Conservation (phyloP, 176 grass and related monocot species). For the Eleusine indica region DNA sequence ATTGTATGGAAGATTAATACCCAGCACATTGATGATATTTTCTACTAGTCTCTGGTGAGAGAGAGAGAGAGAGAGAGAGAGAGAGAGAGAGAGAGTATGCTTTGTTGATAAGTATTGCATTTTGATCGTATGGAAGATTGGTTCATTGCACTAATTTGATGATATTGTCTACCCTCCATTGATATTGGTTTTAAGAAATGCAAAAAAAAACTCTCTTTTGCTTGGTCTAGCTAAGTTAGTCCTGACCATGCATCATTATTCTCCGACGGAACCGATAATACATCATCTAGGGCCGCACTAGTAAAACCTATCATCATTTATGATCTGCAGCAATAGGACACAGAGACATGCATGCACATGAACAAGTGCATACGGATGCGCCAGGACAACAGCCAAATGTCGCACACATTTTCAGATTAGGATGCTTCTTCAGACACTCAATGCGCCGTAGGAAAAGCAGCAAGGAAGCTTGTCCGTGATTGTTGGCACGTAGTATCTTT, state of each 20-base stretch:
- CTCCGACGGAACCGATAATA: background rate
- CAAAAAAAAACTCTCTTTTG: background rate
- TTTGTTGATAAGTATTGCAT: background rate
- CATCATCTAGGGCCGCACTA: conserved; percentile 11
- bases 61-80: background rate
- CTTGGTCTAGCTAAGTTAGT: conserved; percentile 23
- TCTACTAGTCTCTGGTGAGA: background rate
- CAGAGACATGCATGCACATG: conserved; percentile 16
- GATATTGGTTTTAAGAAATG: background rate
- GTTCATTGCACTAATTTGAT: background rate
- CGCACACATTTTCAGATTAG: conserved; percentile 41
- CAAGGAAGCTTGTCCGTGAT: conserved; percentile 17
- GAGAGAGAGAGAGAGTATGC: background rate
- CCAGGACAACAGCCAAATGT: conserved; percentile 40
- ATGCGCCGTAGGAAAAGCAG: conserved; percentile 35
- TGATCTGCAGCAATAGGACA: conserved; percentile 26
- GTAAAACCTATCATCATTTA: conserved; percentile 42
- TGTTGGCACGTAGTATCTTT: conserved; percentile 7
- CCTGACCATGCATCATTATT: conserved; percentile 23
- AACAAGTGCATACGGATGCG: conserved; percentile 34
- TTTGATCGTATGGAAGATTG: background rate
- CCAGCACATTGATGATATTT: background rate
- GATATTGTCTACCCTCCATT: background rate
- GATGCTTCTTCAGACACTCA: conserved; percentile 25
- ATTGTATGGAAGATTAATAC: background rate